Evolutionary conservation across 805 yeast species (phyloP).

Genomic region (Yarrowia sp.): DNA sequence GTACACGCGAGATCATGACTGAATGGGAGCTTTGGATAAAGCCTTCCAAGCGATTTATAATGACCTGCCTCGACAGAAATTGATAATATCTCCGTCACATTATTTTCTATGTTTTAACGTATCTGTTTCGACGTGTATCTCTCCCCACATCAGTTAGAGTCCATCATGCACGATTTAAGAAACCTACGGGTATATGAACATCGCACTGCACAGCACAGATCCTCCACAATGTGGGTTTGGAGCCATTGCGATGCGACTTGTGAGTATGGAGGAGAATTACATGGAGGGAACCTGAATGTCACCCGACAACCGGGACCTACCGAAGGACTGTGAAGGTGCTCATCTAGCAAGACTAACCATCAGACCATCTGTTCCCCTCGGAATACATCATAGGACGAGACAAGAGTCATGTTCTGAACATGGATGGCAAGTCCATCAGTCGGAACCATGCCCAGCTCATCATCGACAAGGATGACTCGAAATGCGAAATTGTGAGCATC

Average conservation of each 20-base stretch:
- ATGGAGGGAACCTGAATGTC: neutral
- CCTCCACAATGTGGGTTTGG: slow-evolving; percentile 22
- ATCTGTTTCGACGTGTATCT: too few species aligned
- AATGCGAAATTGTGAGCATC: slow-evolving; percentile 19
- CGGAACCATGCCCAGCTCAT: slow-evolving; percentile 7
- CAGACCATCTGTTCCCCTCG: slow-evolving; percentile 15
- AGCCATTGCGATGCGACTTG: slow-evolving; percentile 1
- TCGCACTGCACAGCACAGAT: neutral
- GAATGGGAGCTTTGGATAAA: too few species aligned
- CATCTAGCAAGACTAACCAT: neutral
- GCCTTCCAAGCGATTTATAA: too few species aligned
- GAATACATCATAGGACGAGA: slow-evolving; percentile 7
- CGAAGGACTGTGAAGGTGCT: neutral
- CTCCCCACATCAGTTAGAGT: too few species aligned
- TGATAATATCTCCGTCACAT: too few species aligned
- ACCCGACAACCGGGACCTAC: too few species aligned
- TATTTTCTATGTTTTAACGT: too few species aligned
- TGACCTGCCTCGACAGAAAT: too few species aligned
- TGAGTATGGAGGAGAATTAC: neutral
- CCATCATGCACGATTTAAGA: neutral
- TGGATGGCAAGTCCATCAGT: slow-evolving; percentile 22
- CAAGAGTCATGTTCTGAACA: slow-evolving; percentile 2
- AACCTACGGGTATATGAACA: neutral
- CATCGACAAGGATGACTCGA: slow-evolving; percentile 11
- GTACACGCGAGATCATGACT: too few species aligned